Percentiles rank a stretch among this genome's conserved stretches.
phyloP scores from a whole-genome alignment of 208 protist genomes.

The Trypanosoma avium region DNA sequence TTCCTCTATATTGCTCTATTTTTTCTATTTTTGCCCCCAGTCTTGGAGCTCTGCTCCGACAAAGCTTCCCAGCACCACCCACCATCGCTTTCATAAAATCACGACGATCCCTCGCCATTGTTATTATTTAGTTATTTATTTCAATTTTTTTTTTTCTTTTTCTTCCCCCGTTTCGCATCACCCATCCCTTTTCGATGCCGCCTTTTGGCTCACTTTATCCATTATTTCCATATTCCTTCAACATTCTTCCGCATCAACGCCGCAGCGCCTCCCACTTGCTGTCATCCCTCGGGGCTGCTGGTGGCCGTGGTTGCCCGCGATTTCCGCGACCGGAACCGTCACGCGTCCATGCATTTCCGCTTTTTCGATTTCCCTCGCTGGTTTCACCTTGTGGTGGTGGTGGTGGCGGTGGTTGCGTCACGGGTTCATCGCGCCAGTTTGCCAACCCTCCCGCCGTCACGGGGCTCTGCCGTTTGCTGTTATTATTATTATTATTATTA shows the following conservation, averaged over 20 bases:
- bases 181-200: not conserved
- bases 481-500: slow-evolving; percentile 19
- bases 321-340: slow-evolving; percentile 21
- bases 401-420: slow-evolving; percentile 34
- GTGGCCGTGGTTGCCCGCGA: slow-evolving; percentile 7
- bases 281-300: slow-evolving; percentile 13
- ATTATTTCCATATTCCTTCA: not conserved
- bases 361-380: not conserved
- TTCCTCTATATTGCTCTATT: not conserved
- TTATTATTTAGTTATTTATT: not conserved
- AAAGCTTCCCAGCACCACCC: too few species aligned
- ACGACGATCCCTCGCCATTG: not conserved
- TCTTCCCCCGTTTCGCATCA: not conserved
- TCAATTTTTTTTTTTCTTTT: not conserved
- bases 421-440: slow-evolving; percentile 72
- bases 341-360: slow-evolving; percentile 20
- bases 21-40: not conserved
- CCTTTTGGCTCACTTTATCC: not conserved
- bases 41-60: too few species aligned
- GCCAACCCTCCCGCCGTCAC: slow-evolving; percentile 30
- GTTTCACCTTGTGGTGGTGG: not conserved
- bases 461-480: slow-evolving; percentile 14
- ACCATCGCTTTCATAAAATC: not conserved
- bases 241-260: not conserved
- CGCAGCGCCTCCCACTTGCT: slow-evolving; percentile 44